Conservation (phyloP, 1,284 basidiomycete species). For the Moesziomyces parantarcticus region DNA sequence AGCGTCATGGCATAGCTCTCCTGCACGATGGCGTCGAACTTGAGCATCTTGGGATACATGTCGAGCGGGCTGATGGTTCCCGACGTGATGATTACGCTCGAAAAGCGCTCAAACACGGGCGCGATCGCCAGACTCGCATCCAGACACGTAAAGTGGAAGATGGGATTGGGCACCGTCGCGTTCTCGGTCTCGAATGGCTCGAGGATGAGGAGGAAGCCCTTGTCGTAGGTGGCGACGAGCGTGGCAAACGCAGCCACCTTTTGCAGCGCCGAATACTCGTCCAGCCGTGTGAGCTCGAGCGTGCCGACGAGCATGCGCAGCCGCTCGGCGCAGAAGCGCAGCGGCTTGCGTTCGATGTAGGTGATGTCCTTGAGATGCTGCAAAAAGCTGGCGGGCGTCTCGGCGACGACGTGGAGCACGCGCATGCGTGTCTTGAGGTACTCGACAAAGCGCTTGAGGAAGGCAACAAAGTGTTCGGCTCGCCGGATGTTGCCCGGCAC, state of each 20-base stretch:
- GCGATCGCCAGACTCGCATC: slow-evolving; percentile 98
- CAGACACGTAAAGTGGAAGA: slow-evolving; percentile 97
- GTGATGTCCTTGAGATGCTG: slow-evolving; percentile 99
- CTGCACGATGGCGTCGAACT: slow-evolving; percentile 96
- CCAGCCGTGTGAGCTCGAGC: slow-evolving; percentile 86
- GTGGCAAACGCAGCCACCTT: slow-evolving; percentile 98
- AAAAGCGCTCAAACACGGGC: slow-evolving; percentile 97
- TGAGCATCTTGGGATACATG: slow-evolving; percentile 99
- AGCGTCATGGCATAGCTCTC: slow-evolving; percentile 99
- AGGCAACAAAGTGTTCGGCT: slow-evolving; percentile 98
- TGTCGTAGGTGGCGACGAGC: slow-evolving; percentile 96
- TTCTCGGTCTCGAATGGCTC: slow-evolving; percentile 99
- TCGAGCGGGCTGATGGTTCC: slow-evolving; percentile 98
- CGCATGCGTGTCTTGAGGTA: slow-evolving; percentile 99
- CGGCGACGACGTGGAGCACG: slow-evolving; percentile 98
- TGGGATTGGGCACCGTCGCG: slow-evolving; percentile 97
- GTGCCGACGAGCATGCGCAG: slow-evolving; percentile 93
- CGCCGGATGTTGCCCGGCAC: slow-evolving; percentile 98
- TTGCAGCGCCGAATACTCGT: slow-evolving; percentile 90
- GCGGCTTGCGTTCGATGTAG: slow-evolving; percentile 94
- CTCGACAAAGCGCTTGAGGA: slow-evolving; percentile 97
- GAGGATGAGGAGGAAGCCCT: slow-evolving; percentile 95
- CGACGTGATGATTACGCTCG: slow-evolving; percentile 97
- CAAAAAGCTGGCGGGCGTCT: slow-evolving; percentile 96
- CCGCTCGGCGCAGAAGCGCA: slow-evolving; percentile 95